These are phyloP conservation scores for Alternaria brassicae DNA, from an alignment of 2,329 filamentous ascomycete genomes.

Conservation along the genomic window DNA sequence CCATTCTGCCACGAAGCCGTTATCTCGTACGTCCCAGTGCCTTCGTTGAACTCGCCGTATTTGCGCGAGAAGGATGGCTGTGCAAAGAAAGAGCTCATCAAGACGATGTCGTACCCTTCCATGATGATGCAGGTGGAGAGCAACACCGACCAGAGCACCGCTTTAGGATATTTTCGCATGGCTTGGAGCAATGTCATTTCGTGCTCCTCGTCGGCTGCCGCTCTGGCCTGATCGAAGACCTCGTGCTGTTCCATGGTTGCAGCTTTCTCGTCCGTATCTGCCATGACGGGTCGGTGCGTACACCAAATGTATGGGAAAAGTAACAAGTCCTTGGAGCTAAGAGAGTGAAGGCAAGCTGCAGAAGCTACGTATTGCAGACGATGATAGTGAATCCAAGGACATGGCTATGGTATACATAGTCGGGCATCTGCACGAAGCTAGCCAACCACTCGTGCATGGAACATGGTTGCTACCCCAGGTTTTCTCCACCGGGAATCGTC, in stretches of 20 bases:
- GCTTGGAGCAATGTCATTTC: conserved; percentile 68
- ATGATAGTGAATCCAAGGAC: background rate
- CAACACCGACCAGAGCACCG: conserved; percentile 78
- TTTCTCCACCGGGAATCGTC: background rate
- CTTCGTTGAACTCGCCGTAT: conserved; percentile 42
- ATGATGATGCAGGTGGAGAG: conserved; percentile 86
- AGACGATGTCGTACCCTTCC: conserved; percentile 83
- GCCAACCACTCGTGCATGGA: background rate
- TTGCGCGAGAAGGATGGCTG: conserved; percentile 50
- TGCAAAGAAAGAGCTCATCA: conserved; percentile 77
- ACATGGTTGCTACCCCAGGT: conserved; percentile 2
- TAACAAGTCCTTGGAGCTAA: background rate
- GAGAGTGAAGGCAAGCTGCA: background rate
- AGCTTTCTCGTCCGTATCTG: conserved; percentile 7
- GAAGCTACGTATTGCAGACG: background rate
- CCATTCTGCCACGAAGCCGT: conserved; percentile 53
- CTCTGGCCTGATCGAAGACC: conserved; percentile 13
- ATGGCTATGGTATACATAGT: conserved; percentile 1
- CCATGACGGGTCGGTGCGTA: background rate
- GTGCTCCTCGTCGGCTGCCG: conserved; percentile 25
- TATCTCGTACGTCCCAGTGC: conserved; percentile 46
- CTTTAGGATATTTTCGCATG: conserved; percentile 80
- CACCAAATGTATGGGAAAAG: background rate
- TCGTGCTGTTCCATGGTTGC: conserved; percentile 10
- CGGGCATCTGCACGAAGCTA: background rate